phyloP scores from a whole-genome alignment of 805 yeast species.

The Metschnikowia henanensis region DNA sequence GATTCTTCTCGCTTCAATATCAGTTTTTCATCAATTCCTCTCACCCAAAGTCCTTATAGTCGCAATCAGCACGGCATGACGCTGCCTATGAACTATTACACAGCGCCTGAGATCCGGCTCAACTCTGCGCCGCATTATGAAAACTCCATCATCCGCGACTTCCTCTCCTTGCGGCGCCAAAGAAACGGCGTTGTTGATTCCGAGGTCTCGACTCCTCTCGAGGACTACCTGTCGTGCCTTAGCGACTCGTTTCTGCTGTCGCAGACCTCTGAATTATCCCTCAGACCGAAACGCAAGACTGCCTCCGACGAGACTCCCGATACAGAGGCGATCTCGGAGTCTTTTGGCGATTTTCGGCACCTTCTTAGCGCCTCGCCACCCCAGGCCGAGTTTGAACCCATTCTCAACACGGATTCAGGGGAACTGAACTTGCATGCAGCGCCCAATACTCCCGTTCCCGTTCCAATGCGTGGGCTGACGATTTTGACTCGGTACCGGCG shows the following conservation, averaged over 20 bases:
- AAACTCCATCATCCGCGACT: conserved; percentile 6
- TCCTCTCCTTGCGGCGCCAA: neutral
- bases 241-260: conserved; percentile 8
- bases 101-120: neutral
- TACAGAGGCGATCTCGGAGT: neutral
- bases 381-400: neutral
- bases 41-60: too few species aligned
- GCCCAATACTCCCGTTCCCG: neutral
- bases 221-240: neutral
- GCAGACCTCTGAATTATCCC: conserved; percentile 1
- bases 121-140: neutral
- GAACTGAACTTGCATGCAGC: neutral
- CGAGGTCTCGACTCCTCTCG: neutral
- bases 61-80: too few species aligned
- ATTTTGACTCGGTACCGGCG: neutral
- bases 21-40: too few species aligned
- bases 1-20: too few species aligned
- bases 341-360: neutral
- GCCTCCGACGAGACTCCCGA: neutral
- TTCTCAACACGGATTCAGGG: neutral
- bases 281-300: neutral
- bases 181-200: neutral
- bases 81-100: neutral
- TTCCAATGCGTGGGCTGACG: neutral
- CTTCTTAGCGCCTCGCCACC: neutral